These are phyloP conservation scores for Pseudopyricularia cyperi DNA, from an alignment of 2,329 filamentous ascomycete genomes.

Conservation along the genomic window DNA sequence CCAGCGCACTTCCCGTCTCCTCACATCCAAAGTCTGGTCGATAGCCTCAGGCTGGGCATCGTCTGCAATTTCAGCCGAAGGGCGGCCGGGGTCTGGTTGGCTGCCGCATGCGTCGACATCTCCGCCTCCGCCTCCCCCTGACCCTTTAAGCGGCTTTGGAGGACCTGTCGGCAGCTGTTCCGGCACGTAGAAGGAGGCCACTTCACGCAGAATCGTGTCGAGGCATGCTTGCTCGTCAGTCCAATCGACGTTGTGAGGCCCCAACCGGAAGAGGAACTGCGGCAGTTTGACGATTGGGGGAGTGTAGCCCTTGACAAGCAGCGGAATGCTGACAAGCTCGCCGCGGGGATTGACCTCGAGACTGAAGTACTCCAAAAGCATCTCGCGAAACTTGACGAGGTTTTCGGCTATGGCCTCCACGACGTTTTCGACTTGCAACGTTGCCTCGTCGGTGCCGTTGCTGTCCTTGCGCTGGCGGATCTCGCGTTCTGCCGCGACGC, in stretches of 20 bases:
- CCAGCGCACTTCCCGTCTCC: slow-evolving; percentile 57
- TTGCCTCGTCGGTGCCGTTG: slow-evolving; percentile 4
- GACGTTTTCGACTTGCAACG: slow-evolving; percentile 52
- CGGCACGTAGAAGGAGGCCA: slow-evolving; percentile 83
- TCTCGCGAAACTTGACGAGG: slow-evolving; percentile 64
- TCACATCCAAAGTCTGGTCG: slow-evolving; percentile 36
- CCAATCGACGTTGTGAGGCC: slow-evolving; percentile 75
- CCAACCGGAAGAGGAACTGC: slow-evolving; percentile 73
- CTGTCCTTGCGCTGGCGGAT: slow-evolving; percentile 23
- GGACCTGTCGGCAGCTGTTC: slow-evolving; percentile 53
- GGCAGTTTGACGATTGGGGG: slow-evolving; percentile 80
- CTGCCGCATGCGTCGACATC: slow-evolving; percentile 13
- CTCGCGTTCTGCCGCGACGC: slow-evolving; percentile 61
- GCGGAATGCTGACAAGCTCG: slow-evolving; percentile 64
- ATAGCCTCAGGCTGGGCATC: slow-evolving; percentile 17
- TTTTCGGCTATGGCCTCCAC: slow-evolving; percentile 53
- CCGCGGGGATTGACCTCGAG: slow-evolving; percentile 70
- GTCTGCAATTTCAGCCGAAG: slow-evolving; percentile 10
- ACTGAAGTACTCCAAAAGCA: slow-evolving; percentile 88
- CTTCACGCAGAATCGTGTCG: slow-evolving; percentile 67
- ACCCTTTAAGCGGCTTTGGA: not conserved
- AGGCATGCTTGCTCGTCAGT: slow-evolving; percentile 75
- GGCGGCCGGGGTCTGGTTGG: slow-evolving; percentile 8
- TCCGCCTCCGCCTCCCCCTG: slow-evolving; percentile 8
- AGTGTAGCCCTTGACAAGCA: slow-evolving; percentile 79